Percentiles rank a stretch among this genome's conserved stretches.
Evolutionary conservation across 2,329 filamentous ascomycete genomes (phyloP).

Genomic region (Akanthomyces muscarius): DNA sequence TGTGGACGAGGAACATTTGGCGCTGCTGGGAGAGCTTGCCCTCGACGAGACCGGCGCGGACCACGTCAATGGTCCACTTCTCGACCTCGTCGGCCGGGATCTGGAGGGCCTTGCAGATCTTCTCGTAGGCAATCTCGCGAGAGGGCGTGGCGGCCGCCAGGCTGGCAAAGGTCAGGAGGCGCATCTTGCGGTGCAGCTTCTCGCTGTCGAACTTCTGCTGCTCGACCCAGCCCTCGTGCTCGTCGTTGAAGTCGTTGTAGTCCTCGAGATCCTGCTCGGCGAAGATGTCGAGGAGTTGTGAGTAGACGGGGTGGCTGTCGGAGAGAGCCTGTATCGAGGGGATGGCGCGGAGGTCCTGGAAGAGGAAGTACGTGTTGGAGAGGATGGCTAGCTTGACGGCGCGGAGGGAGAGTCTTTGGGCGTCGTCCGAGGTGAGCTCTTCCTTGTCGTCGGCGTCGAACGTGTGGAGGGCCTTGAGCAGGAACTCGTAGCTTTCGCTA

Average conservation of each 20-base stretch:
- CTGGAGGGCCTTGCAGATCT: constrained; percentile 80
- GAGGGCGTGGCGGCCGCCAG: constrained; percentile 78
- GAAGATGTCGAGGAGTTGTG: constrained; percentile 92
- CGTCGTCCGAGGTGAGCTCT: constrained; percentile 55
- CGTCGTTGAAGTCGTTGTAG: constrained; percentile 91
- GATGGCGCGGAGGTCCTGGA: constrained; percentile 77
- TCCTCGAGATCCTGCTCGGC: constrained; percentile 91
- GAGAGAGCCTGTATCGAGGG: constrained; percentile 81
- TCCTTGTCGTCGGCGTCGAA: constrained; percentile 54
- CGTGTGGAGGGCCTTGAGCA: constrained; percentile 58
- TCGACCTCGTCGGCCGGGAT: constrained; percentile 82
- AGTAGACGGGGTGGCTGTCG: constrained; percentile 78
- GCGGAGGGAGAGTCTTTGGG: constrained; percentile 56
- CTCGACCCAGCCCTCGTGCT: constrained; percentile 82
- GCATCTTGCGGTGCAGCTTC: constrained; percentile 88
- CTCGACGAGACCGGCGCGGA: constrained; percentile 91
- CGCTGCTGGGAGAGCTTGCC: constrained; percentile 93
- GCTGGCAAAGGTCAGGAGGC: constrained; percentile 86
- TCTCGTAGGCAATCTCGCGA: constrained; percentile 82
- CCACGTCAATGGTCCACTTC: constrained; percentile 98
- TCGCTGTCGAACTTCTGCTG: constrained; percentile 67
- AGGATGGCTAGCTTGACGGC: constrained; percentile 52
- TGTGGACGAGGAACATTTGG: constrained; percentile 90
- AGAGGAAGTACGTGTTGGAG: constrained; percentile 59
- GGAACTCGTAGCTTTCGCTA: constrained; percentile 63